Base-by-base conservation (phyloP, 345 rosid genomes). In the Populus davidiana region DNA sequence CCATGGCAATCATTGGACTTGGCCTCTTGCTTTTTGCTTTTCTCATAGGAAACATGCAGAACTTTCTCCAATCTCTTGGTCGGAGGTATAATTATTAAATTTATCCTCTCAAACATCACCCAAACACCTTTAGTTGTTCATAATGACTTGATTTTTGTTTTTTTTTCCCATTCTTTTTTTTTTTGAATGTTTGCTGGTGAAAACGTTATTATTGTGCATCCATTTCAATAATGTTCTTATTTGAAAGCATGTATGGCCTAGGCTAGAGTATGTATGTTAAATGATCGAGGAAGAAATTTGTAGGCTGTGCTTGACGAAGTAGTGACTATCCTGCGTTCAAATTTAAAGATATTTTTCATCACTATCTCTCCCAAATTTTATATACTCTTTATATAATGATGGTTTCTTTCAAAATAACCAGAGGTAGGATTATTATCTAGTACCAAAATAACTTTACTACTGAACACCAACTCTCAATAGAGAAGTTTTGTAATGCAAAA, bases 31-130 rank as follows among this genome's bases (percentile, higher is more conserved):
- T 95, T 44, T 95, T 95, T 75, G 98, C 96, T 47, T 91, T 89
- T 79, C 94, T 95, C 77, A 93, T 93, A 75, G 99, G 99, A 69
- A 95, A 95, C 82, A 95, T 93, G 89, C 99, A 95, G 81, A 95
- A 92, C 81, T 91, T 95, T 83, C 98, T 95, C 79, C 98, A 89
- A 80, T 88, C 97, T 80, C 90, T 92, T 61, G 96, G 89, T 59
- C 83, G 84, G 78, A 93, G 98, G 99, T 95, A 83, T 5, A 78
- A 29, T 56, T 62, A 33, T 18, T 13, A 18, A 12, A 77, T 7
- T 17, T 76, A 23, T 43, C 31, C 67, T 20, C 38, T 7, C 29
- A 59, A 63, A 31, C 56, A 12, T 67, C 23, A 14, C 38, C 35
- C 68, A 67, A 69, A 67, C 21, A 27, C 43, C 50, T 25, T 41